These are phyloP conservation scores for Metarhizium brunneum DNA, from an alignment of 2,329 filamentous ascomycete genomes.

Conservation along the genomic window DNA sequence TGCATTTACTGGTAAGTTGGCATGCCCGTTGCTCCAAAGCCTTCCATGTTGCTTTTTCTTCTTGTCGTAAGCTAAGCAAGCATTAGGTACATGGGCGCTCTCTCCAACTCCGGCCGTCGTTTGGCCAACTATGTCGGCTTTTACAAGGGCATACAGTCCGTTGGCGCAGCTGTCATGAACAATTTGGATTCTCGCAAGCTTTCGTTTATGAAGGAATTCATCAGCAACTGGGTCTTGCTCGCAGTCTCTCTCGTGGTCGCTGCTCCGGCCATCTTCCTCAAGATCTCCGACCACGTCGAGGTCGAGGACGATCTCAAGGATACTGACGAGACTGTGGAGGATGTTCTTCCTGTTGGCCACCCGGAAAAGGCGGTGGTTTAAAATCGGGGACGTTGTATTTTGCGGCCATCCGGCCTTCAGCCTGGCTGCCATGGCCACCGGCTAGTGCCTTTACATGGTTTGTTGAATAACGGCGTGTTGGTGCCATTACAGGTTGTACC, in stretches of 20 bases:
- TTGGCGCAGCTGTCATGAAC: slow-evolving; percentile 50
- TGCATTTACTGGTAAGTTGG: slow-evolving; percentile 66
- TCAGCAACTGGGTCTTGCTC: slow-evolving; percentile 63
- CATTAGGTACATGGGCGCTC: slow-evolving; percentile 74
- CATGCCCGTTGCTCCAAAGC: slow-evolving; percentile 44
- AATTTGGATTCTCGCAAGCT: slow-evolving; percentile 24
- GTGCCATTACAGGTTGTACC: background rate
- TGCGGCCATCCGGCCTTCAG: background rate
- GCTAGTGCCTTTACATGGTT: background rate
- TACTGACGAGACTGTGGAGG: slow-evolving; percentile 70
- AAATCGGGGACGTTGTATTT: background rate
- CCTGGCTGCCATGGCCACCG: too few species aligned
- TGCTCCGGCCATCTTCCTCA: slow-evolving; percentile 66
- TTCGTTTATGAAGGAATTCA: slow-evolving; percentile 65
- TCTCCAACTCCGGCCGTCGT: slow-evolving; percentile 88
- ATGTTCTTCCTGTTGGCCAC: slow-evolving; percentile 39
- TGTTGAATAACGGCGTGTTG: background rate
- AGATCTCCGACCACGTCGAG: slow-evolving; percentile 72
- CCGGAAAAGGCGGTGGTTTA: background rate
- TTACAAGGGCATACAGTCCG: slow-evolving; percentile 76
- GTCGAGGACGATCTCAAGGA: slow-evolving; percentile 77
- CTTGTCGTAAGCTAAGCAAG: background rate
- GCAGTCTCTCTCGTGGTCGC: slow-evolving; percentile 66
- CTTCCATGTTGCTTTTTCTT: too few species aligned
- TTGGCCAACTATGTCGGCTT: slow-evolving; percentile 76